phyloP scores from a whole-genome alignment of 2,329 filamentous ascomycete species.

The Claviceps sp. region DNA sequence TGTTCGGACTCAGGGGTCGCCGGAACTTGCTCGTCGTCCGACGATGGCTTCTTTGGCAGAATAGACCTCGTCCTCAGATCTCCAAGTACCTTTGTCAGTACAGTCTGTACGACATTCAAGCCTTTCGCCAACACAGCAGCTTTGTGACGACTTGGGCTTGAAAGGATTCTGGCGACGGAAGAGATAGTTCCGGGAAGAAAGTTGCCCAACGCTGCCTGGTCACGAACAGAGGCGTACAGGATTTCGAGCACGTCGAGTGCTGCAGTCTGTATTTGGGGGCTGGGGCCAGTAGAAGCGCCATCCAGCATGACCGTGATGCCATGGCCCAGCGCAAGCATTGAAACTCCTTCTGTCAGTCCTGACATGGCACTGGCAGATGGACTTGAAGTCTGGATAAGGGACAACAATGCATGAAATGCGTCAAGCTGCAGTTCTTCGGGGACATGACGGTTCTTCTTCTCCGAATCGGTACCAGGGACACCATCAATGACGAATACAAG shows the following conservation, averaged over 20 bases:
- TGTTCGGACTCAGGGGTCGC: slow-evolving; percentile 11
- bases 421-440: slow-evolving; percentile 65
- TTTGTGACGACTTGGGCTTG: slow-evolving; percentile 48
- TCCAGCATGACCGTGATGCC: slow-evolving; percentile 70
- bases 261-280: slow-evolving; percentile 55
- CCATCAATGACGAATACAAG: slow-evolving; percentile 72
- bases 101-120: slow-evolving; percentile 42
- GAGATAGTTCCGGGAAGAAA: slow-evolving; percentile 86
- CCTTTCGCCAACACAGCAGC: slow-evolving; percentile 47
- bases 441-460: slow-evolving; percentile 25
- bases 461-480: slow-evolving; percentile 38
- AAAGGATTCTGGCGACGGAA: slow-evolving; percentile 60
- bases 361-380: slow-evolving; percentile 34
- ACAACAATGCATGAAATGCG: slow-evolving; percentile 55
- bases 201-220: slow-evolving; percentile 63
- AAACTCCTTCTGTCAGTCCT: slow-evolving; percentile 40
- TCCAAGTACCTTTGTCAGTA: slow-evolving; percentile 41
- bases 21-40: slow-evolving; percentile 11
- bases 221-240: slow-evolving; percentile 50
- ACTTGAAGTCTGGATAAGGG: slow-evolving; percentile 48
- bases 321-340: slow-evolving; percentile 70
- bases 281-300: slow-evolving; percentile 49
- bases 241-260: slow-evolving; percentile 52
- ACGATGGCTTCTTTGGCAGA: slow-evolving; percentile 17
- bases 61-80: slow-evolving; percentile 42